Evolutionary conservation across 1,284 basidiomycete species (phyloP).

Genomic region (Microbotryum silenes-acaulis): DNA sequence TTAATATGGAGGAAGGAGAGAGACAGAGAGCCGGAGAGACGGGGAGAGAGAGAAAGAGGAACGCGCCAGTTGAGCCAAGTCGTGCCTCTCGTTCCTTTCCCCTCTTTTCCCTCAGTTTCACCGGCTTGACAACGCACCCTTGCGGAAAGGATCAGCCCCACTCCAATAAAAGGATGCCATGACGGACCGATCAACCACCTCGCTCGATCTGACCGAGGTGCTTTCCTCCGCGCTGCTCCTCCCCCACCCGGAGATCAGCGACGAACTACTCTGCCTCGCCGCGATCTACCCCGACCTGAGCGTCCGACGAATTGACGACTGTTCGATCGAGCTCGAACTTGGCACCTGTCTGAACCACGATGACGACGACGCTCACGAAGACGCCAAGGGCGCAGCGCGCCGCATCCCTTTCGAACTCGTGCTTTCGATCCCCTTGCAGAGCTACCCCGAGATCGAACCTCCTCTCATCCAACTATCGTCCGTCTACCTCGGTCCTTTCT

Average conservation of each 20-base stretch:
- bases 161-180: not conserved
- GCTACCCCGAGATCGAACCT: slow-evolving; percentile 15
- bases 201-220: slow-evolving; percentile 14
- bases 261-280: slow-evolving; percentile 18
- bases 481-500: slow-evolving; percentile 17
- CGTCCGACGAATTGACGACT: too few relatives aligned
- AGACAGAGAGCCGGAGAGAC: too few relatives aligned
- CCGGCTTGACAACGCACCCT: too few relatives aligned
- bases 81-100: too few relatives aligned
- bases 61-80: too few relatives aligned
- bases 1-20: too few relatives aligned
- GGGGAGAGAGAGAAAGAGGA: too few relatives aligned
- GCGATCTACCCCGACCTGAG: slow-evolving; percentile 17
- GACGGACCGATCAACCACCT: not conserved
- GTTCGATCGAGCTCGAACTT: not conserved
- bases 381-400: not conserved
- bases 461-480: slow-evolving; percentile 24
- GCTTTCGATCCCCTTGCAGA: slow-evolving; percentile 18
- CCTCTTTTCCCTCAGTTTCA: too few relatives aligned
- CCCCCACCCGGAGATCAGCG: slow-evolving; percentile 8
- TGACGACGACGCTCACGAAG: not conserved
- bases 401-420: slow-evolving; percentile 15
- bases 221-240: slow-evolving; percentile 10
- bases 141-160: too few relatives aligned
- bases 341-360: not conserved